Evolutionary conservation across 805 yeast genomes (phyloP).

Genomic region (Yarrowia sp.): DNA sequence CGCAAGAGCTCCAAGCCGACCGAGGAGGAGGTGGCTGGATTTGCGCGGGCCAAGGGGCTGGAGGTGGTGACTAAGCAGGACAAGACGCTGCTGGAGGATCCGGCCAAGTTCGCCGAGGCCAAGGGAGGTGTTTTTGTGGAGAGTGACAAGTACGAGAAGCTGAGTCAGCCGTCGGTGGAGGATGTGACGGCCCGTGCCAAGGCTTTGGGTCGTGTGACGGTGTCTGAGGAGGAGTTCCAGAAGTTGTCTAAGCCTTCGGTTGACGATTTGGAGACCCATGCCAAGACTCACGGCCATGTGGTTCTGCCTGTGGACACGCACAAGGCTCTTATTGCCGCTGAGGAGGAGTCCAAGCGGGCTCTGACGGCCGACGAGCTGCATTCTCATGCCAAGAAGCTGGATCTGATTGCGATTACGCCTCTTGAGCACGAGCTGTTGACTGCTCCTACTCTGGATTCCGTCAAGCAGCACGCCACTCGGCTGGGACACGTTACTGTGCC

Average conservation of each 20-base stretch:
- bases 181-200: neutral
- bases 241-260: slow-evolving; percentile 13
- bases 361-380: slow-evolving; percentile 16
- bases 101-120: slow-evolving; percentile 16
- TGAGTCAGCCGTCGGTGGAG: neutral
- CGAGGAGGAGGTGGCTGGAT: slow-evolving; percentile 26
- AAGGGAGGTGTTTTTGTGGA: neutral
- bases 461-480: slow-evolving; percentile 5
- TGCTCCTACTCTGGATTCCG: neutral
- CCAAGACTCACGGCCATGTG: slow-evolving; percentile 15
- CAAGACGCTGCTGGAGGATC: slow-evolving; percentile 25
- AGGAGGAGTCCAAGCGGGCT: neutral
- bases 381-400: neutral
- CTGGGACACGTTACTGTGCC: slow-evolving; percentile 32
- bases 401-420: neutral
- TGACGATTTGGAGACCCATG: neutral
- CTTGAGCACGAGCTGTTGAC: neutral
- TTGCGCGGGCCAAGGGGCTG: slow-evolving; percentile 29
- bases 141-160: neutral
- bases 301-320: slow-evolving; percentile 29
- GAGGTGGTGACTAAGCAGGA: slow-evolving; percentile 23
- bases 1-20: slow-evolving; percentile 32
- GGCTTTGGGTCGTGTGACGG: slow-evolving; percentile 5
- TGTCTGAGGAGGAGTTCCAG: slow-evolving; percentile 23
- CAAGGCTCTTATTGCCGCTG: neutral